Percentiles rank a stretch among this genome's conserved stretches.
Evolutionary conservation across 2,329 filamentous ascomycete genomes (phyloP).

Genomic region (Boeremia exigua): DNA sequence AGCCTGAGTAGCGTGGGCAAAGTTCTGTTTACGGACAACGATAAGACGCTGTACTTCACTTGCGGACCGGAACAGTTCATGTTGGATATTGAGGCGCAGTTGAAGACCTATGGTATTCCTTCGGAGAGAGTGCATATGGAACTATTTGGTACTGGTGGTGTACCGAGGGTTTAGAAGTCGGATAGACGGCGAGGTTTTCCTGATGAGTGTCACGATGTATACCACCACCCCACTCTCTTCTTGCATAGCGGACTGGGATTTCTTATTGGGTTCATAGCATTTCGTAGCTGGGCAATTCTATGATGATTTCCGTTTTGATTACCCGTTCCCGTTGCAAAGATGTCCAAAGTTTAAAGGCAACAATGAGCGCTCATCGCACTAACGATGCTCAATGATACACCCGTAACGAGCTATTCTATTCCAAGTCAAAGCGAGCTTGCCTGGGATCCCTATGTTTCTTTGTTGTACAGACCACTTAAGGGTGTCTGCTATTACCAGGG

Average conservation of each 20-base stretch:
- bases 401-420: neutral
- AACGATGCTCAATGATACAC: neutral
- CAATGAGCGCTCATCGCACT: neutral
- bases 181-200: conserved; percentile 1
- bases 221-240: neutral
- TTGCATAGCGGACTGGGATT: neutral
- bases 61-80: conserved; percentile 77
- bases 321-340: neutral
- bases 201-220: neutral
- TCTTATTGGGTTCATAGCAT: neutral
- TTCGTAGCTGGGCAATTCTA: neutral
- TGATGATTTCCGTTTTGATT: neutral
- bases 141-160: conserved; percentile 59
- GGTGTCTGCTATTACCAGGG: conserved; percentile 19
- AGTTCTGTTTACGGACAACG: conserved; percentile 63
- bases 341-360: neutral
- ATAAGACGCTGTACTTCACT: conserved; percentile 69
- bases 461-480: conserved; percentile 13
- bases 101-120: conserved; percentile 64
- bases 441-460: neutral
- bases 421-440: neutral
- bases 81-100: conserved; percentile 61
- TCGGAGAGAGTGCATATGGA: conserved; percentile 69
- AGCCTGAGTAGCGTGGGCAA: conserved; percentile 63
- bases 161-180: conserved; percentile 34